phyloP scores from a whole-genome alignment of 768 basidiomycete species.

The Podaxis sp. region DNA sequence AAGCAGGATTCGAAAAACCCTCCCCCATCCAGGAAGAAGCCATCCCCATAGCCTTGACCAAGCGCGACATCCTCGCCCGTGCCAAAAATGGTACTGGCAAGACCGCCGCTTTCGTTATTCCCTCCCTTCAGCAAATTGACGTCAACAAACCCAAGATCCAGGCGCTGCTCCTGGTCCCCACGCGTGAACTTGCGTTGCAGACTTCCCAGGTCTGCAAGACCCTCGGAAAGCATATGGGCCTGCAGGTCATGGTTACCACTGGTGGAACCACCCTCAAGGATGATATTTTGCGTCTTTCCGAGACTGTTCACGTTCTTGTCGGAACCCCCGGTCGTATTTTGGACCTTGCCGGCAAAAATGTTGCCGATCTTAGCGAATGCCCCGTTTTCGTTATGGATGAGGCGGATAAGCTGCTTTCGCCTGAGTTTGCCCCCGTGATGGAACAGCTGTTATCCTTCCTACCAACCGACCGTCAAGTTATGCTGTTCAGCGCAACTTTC shows the following conservation, averaged over 20 bases:
- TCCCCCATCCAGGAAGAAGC: conserved; percentile 99
- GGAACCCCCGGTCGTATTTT: conserved; percentile 96
- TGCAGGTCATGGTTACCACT: conserved; percentile 99
- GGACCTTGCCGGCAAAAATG: conserved; percentile 88
- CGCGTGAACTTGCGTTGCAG: conserved; percentile 97
- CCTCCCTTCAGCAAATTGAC: conserved; percentile 92
- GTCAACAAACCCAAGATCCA: conserved; percentile 84
- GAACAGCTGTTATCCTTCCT: conserved; percentile 90
- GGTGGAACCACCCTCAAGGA: conserved; percentile 98
- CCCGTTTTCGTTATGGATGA: conserved; percentile 99
- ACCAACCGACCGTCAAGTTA: conserved; percentile 87
- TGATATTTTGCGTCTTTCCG: conserved; percentile 90
- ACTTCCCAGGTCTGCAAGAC: conserved; percentile 99
- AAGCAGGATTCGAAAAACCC: conserved; percentile 95
- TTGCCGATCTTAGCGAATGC: conserved; percentile 93
- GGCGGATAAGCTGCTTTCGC: conserved; percentile 95
- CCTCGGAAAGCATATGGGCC: conserved; percentile 91
- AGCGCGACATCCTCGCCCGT: conserved; percentile 91
- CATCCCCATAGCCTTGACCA: conserved; percentile 91
- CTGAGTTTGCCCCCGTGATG: conserved; percentile 98
- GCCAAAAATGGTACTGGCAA: conserved; percentile 98
- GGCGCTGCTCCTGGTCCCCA: conserved; percentile 94
- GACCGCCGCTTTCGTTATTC: conserved; percentile 99
- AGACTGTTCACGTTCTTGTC: conserved; percentile 92
- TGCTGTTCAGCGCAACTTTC: conserved; percentile 99